phyloP scores from a whole-genome alignment of 164 flowering plant genomes.

The Piper betle region DNA sequence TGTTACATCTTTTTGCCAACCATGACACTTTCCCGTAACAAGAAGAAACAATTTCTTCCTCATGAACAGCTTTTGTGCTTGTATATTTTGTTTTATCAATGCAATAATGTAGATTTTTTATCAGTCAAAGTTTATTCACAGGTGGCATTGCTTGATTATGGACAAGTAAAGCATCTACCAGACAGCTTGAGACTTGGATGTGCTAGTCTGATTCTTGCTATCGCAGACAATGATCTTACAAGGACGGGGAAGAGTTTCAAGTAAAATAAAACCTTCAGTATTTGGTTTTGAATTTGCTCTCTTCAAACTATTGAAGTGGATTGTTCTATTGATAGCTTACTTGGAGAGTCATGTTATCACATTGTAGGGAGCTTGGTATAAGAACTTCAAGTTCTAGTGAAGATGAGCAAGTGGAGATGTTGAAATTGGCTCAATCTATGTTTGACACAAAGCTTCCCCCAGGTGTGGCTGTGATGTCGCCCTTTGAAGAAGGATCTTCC shows the following conservation, averaged over 20 bases:
- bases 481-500: slow-evolving; percentile 82
- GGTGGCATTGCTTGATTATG: slow-evolving; percentile 1
- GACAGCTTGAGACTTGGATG: slow-evolving; percentile 2
- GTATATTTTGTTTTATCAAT: no score
- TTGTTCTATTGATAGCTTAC: no score
- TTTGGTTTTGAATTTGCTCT: not conserved
- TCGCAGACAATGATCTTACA: not conserved
- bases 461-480: slow-evolving; percentile 70
- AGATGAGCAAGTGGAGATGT: slow-evolving; percentile 51
- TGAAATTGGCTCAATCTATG: slow-evolving; percentile 72
- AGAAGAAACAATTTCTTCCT: not conserved
- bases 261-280: not conserved
- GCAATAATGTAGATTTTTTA: not conserved
- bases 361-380: slow-evolving; percentile 77
- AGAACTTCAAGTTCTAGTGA: slow-evolving; percentile 40
- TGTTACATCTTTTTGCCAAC: no score
- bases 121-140: not conserved
- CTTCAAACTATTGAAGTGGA: no score
- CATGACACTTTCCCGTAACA: not conserved
- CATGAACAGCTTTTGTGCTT: not conserved
- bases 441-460: slow-evolving; percentile 90
- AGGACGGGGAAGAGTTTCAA: not conserved
- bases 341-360: not conserved
- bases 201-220: slow-evolving; percentile 2
- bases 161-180: slow-evolving; percentile 2